Conservation (phyloP, 2,329 filamentous ascomycete species). For the Onygenales sp. region DNA sequence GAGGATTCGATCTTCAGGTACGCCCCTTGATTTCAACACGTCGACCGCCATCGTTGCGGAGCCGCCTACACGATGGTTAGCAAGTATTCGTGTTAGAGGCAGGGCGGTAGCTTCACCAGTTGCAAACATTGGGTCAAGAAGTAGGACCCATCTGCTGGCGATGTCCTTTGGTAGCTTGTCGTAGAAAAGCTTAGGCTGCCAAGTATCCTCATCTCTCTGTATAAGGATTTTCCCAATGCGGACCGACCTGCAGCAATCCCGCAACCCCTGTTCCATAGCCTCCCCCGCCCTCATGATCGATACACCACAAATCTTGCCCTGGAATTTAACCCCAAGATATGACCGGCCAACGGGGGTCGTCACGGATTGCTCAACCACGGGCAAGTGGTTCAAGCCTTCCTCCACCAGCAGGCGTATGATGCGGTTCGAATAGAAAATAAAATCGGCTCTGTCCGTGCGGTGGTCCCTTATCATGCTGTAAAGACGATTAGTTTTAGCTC, state of each 20-base stretch:
- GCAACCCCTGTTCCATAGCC: constrained; percentile 93
- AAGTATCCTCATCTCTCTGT: constrained; percentile 91
- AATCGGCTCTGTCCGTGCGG: constrained; percentile 82
- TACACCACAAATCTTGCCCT: constrained; percentile 97
- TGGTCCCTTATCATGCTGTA: constrained; percentile 88
- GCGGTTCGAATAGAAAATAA: constrained; percentile 98
- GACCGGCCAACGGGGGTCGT: constrained; percentile 81
- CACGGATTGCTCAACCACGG: constrained; percentile 78
- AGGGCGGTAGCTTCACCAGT: constrained; percentile 53
- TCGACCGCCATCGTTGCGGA: constrained; percentile 97
- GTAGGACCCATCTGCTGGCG: constrained; percentile 78
- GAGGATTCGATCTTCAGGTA: constrained; percentile 88
- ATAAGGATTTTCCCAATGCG: constrained; percentile 98
- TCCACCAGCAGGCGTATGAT: constrained; percentile 96
- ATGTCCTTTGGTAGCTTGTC: constrained; percentile 96
- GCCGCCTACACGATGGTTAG: constrained; percentile 51
- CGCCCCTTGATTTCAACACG: constrained; percentile 77
- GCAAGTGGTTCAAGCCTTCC: constrained; percentile 93
- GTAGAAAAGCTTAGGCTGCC: constrained; percentile 87
- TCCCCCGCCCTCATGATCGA: constrained; percentile 98
- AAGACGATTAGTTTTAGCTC: constrained; percentile 7
- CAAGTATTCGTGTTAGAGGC: background rate
- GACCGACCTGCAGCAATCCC: constrained; percentile 96
- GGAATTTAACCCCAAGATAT: constrained; percentile 87
- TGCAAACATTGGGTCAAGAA: constrained; percentile 98